Percentiles rank a stretch among this genome's conserved stretches.
Conservation (phyloP, 768 basidiomycete species). For the Sutorius australiensis region DNA sequence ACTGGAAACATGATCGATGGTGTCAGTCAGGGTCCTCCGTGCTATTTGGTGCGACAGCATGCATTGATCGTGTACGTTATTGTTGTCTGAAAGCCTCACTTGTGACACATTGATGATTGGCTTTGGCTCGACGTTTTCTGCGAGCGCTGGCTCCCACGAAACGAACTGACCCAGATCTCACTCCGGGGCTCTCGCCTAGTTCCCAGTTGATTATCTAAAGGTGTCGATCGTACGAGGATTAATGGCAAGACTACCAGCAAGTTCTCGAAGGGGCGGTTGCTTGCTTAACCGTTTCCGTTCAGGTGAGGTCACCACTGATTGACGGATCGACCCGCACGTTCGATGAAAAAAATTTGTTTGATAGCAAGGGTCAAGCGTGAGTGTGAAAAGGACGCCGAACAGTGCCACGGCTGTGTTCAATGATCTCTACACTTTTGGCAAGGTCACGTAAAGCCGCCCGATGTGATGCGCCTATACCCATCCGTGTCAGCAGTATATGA, state of each 20-base stretch:
- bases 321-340: not conserved
- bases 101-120: conserved; percentile 33
- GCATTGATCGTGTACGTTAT: conserved; percentile 21
- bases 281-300: not conserved
- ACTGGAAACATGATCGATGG: too few species aligned
- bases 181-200: conserved; percentile 34
- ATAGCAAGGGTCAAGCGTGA: not conserved
- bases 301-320: not conserved
- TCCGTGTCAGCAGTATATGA: not conserved
- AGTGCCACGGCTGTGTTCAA: not conserved
- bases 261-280: conserved; percentile 7
- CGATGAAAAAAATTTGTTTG: conserved; percentile 1
- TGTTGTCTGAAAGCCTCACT: conserved; percentile 15
- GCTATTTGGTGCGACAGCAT: conserved; percentile 37
- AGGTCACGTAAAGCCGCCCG: not conserved
- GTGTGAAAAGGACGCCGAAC: not conserved
- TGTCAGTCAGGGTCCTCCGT: too few species aligned
- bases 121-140: conserved; percentile 41
- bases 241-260: not conserved
- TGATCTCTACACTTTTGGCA: not conserved
- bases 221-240: conserved; percentile 2
- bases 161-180: conserved; percentile 46
- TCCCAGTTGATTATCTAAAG: conserved; percentile 33
- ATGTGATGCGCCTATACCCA: not conserved
- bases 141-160: conserved; percentile 47